Percentiles rank a stretch among this genome's conserved stretches.
Evolutionary conservation across 305 asterid species (phyloP).

Genomic region (Rubia tinctorum): DNA sequence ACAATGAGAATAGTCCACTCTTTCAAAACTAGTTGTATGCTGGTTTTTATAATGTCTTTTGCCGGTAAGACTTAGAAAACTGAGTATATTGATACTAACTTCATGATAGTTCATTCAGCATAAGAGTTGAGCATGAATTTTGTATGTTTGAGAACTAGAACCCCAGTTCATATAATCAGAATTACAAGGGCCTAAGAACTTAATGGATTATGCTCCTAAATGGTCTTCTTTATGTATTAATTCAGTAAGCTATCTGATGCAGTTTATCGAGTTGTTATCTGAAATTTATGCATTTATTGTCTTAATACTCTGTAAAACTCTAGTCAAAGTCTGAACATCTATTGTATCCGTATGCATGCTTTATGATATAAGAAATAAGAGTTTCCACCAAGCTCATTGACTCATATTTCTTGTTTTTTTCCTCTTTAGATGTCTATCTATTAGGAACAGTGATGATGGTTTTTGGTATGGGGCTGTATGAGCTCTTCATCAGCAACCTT

Average conservation of each 20-base stretch:
- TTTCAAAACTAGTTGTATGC: background rate
- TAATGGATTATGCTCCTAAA: background rate
- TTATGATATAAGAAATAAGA: background rate
- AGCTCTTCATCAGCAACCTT: slow-evolving; percentile 92
- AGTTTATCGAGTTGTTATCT: background rate
- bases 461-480: slow-evolving; percentile 93
- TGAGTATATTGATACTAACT: background rate
- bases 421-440: slow-evolving; percentile 62
- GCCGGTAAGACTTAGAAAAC: background rate
- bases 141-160: background rate
- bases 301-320: background rate
- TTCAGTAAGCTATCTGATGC: slow-evolving; percentile 3
- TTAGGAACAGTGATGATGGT: slow-evolving; percentile 96
- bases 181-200: background rate
- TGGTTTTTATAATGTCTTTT: background rate
- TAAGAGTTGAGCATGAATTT: background rate
- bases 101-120: background rate
- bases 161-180: background rate
- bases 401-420: background rate
- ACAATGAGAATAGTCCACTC: too few species aligned
- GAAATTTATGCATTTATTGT: background rate
- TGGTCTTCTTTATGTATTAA: background rate
- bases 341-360: too few species aligned
- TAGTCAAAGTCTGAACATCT: background rate
- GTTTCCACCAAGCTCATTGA: background rate